Evolutionary conservation across 1,139 yeast genomes (phyloP).

Genomic region (Kodamaea arcana): DNA sequence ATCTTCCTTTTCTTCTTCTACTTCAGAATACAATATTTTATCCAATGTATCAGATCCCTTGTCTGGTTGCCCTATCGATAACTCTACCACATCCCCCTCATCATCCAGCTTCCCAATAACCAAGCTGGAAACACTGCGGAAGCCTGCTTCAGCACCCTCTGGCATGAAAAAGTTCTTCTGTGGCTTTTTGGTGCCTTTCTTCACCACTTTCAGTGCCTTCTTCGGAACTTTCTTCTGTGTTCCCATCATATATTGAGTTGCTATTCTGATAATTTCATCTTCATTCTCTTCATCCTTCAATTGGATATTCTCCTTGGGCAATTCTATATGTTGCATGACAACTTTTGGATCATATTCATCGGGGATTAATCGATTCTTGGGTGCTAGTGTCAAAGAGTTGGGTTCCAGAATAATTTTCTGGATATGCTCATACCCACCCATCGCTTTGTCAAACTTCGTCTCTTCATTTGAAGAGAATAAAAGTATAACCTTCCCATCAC

Average conservation of each 20-base stretch:
- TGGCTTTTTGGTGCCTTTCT: constrained; percentile 13
- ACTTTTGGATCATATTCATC: constrained; percentile 48
- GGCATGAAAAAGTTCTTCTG: constrained; percentile 67
- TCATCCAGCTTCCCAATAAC: constrained; percentile 10
- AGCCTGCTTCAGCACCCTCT: constrained; percentile 69
- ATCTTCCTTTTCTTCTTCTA: not conserved
- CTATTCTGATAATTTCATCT: constrained; percentile 66
- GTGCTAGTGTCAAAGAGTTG: constrained; percentile 37
- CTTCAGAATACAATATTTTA: constrained; percentile 18
- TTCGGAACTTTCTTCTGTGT: constrained; percentile 7
- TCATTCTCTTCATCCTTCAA: constrained; percentile 54
- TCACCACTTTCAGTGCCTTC: constrained; percentile 21
- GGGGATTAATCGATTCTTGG: constrained; percentile 68
- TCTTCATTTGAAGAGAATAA: constrained; percentile 78
- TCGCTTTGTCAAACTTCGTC: constrained; percentile 73
- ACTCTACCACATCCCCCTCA: constrained; percentile 14
- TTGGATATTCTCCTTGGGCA: constrained; percentile 66
- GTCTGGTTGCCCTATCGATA: constrained; percentile 11
- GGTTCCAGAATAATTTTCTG: constrained; percentile 58
- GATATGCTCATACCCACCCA: constrained; percentile 77
- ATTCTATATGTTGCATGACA: constrained; percentile 52
- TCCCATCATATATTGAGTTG: constrained; percentile 44
- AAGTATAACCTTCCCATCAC: constrained; percentile 81
- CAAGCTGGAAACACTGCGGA: constrained; percentile 52
- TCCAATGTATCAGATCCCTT: constrained; percentile 18